These are phyloP conservation scores for Styphnolobium japonicum DNA, from an alignment of 306 rosid species.

Conservation along the genomic window DNA sequence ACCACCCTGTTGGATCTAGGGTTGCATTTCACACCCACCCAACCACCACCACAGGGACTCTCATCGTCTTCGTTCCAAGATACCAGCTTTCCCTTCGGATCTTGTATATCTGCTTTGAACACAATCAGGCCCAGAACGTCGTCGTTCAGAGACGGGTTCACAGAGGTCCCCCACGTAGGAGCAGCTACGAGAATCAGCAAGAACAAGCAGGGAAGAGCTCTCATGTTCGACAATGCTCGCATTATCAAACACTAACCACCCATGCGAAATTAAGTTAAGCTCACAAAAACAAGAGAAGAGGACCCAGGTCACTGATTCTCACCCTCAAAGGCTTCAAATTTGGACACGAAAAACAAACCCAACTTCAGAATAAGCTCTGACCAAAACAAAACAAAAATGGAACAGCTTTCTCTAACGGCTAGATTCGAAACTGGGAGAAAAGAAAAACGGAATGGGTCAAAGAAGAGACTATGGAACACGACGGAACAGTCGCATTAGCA, in stretches of 20 bases:
- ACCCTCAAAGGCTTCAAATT: slow-evolving; percentile 8
- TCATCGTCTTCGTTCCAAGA: slow-evolving; percentile 95
- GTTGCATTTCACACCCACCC: slow-evolving; percentile 85
- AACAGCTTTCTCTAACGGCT: slow-evolving; percentile 38
- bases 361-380: slow-evolving; percentile 17
- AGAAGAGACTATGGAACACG: neutral
- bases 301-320: neutral
- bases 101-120: slow-evolving; percentile 86
- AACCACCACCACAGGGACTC: slow-evolving; percentile 54
- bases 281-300: neutral
- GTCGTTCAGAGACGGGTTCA: slow-evolving; percentile 85
- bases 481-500: neutral
- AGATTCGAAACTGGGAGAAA: slow-evolving; percentile 27
- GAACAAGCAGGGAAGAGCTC: slow-evolving; percentile 28
- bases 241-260: slow-evolving; percentile 41
- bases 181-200: slow-evolving; percentile 35
- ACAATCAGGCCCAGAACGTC: slow-evolving; percentile 94
- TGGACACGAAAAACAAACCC: neutral
- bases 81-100: slow-evolving; percentile 65
- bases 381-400: neutral
- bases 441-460: slow-evolving; percentile 1
- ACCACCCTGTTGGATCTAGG: slow-evolving; percentile 88
- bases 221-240: slow-evolving; percentile 46
- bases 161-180: slow-evolving; percentile 42
- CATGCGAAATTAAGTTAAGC: slow-evolving; percentile 43